Conservation (phyloP, 78 protist genomes). For the Polysphondylium violaceum region DNA sequence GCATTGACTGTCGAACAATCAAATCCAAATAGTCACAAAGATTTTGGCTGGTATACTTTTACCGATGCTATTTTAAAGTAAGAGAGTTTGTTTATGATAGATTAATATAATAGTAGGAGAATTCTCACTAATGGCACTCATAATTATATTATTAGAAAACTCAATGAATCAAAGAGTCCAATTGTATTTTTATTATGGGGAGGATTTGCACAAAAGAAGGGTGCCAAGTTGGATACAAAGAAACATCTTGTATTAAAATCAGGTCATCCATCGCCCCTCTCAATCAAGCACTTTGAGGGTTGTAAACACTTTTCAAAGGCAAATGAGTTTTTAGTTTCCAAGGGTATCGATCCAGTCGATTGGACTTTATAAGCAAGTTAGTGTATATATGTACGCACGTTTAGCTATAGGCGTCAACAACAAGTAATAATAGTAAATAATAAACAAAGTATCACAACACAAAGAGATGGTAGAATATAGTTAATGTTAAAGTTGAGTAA, state of each 20-base stretch:
- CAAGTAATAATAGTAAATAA: too few relatives aligned
- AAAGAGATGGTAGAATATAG: too few relatives aligned
- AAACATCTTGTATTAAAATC: slow-evolving; percentile 45
- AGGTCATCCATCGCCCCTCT: slow-evolving; percentile 85
- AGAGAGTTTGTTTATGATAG: not conserved
- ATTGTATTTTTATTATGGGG: slow-evolving; percentile 85
- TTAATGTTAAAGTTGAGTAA: not conserved
- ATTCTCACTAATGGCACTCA: not conserved
- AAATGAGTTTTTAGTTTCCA: slow-evolving; percentile 8
- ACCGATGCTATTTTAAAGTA: slow-evolving; percentile 83
- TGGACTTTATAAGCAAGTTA: too few relatives aligned
- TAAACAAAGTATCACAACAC: too few relatives aligned
- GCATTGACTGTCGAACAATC: slow-evolving; percentile 75
- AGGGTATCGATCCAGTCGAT: slow-evolving; percentile 1
- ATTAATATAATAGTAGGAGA: not conserved
- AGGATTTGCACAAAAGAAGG: slow-evolving; percentile 73
- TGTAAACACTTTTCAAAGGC: slow-evolving; percentile 40
- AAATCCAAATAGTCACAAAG: slow-evolving; percentile 82
- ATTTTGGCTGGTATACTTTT: slow-evolving; percentile 86
- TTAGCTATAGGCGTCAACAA: too few relatives aligned
- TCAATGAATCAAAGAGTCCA: not conserved
- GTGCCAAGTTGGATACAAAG: not conserved
- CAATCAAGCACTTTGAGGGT: slow-evolving; percentile 6
- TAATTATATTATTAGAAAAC: not conserved
- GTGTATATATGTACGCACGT: too few relatives aligned